These are phyloP conservation scores for Triadica sebifera DNA, from an alignment of 345 rosid species.

Conservation along the genomic window DNA sequence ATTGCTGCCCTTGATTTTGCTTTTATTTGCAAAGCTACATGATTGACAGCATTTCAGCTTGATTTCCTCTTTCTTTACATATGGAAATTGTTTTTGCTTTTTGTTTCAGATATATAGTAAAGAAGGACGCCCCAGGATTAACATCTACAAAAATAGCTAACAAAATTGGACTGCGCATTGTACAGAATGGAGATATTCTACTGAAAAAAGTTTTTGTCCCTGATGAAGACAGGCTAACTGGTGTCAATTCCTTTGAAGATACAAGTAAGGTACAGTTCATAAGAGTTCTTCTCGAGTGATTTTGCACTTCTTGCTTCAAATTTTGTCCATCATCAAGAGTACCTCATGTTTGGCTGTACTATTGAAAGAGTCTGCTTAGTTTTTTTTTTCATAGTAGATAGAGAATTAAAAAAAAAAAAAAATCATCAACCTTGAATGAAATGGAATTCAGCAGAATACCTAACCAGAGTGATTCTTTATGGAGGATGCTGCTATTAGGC, in stretches of 20 bases:
- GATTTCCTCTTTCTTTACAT: constrained; percentile 4
- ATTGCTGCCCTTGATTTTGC: not conserved
- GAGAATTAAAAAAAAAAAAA: not conserved
- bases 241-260: constrained; percentile 86
- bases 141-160: constrained; percentile 78
- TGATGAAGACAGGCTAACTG: constrained; percentile 82
- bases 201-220: constrained; percentile 77
- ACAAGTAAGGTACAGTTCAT: constrained; percentile 66
- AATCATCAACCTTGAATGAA: not conserved
- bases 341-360: not conserved
- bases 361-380: not conserved
- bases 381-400: not conserved
- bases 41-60: not conserved
- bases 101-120: constrained; percentile 68
- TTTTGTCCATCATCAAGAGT: not conserved
- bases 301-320: not conserved
- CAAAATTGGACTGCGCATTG: constrained; percentile 90
- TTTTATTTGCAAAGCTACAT: not conserved
- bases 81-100: constrained; percentile 8
- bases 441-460: not conserved
- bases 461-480: not conserved
- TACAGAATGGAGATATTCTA: constrained; percentile 93
- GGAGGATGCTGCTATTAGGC: not conserved
- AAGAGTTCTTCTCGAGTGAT: constrained; percentile 10
- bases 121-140: constrained; percentile 92